Conservation (phyloP, 2,329 filamentous ascomycete genomes). For the Diaporthe citriasiana region DNA sequence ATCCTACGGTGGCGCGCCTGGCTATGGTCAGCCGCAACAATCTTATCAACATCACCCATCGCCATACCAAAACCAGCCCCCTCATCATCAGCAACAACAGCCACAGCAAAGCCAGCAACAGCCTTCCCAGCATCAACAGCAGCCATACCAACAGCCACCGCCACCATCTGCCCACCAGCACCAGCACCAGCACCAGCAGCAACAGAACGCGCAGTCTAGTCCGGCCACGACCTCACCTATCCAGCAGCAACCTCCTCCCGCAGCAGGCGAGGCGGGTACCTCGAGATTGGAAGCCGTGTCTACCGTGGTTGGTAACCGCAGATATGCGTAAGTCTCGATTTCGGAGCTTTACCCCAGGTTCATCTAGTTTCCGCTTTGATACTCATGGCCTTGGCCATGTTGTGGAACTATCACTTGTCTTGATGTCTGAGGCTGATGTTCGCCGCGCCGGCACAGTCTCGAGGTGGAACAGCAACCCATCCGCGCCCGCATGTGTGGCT, state of each 20-base stretch:
- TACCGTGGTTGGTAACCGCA: constrained; percentile 38
- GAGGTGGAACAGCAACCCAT: constrained; percentile 91
- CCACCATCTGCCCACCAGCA: constrained; percentile 31
- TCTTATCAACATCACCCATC: constrained; percentile 41
- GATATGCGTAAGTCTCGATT: constrained; percentile 38
- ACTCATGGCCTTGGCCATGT: neutral
- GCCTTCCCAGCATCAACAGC: constrained; percentile 31
- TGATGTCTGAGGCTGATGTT: constrained; percentile 26
- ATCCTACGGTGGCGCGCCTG: constrained; percentile 31
- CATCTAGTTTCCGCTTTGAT: neutral
- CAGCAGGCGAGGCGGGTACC: constrained; percentile 11
- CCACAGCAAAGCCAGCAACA: constrained; percentile 32
- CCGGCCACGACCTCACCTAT: constrained; percentile 29
- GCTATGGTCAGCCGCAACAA: constrained; percentile 38
- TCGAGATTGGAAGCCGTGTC: constrained; percentile 39
- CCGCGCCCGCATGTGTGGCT: constrained; percentile 97
- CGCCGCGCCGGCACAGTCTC: constrained; percentile 62
- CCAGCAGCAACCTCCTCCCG: constrained; percentile 33
- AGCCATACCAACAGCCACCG: constrained; percentile 39
- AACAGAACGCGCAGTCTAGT: constrained; percentile 35
- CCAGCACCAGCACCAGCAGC: constrained; percentile 32
- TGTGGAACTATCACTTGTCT: neutral
- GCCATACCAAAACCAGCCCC: constrained; percentile 40
- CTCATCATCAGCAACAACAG: constrained; percentile 38
- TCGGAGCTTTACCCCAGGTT: neutral